Conservation (phyloP, 225 moss, liverwort and hornwort species). For the Takakia lepidozioides region DNA sequence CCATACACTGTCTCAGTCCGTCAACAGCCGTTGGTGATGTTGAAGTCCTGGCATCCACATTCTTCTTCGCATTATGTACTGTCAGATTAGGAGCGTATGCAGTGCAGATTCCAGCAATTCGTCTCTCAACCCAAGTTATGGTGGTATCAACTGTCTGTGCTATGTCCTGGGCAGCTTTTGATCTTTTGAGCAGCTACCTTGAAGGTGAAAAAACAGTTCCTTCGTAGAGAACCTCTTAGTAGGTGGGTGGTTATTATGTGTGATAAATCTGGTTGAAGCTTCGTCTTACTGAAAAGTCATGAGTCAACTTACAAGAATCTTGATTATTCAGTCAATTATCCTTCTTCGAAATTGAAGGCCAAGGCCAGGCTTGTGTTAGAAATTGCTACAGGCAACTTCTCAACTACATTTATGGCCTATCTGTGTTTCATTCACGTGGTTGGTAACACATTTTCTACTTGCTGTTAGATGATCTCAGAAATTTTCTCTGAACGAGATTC, state of each 20-base stretch:
- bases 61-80: slow-evolving; percentile 43
- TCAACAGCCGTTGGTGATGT: too few species aligned
- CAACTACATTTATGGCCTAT: not conserved
- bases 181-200: slow-evolving; percentile 23
- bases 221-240: too few species aligned
- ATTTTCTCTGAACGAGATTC: too few species aligned
- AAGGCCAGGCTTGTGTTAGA: too few species aligned
- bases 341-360: too few species aligned
- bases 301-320: not conserved
- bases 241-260: too few species aligned
- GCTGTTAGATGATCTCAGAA: not conserved
- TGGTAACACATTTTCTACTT: not conserved
- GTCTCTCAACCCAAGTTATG: slow-evolving; percentile 47
- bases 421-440: too few species aligned
- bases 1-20: too few species aligned
- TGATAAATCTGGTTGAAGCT: not conserved
- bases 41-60: slow-evolving; percentile 14
- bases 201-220: slow-evolving; percentile 21
- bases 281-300: not conserved
- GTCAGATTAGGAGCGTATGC: slow-evolving; percentile 44
- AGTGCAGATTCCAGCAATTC: slow-evolving; percentile 30
- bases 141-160: slow-evolving; percentile 31
- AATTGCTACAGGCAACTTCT: not conserved
- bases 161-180: slow-evolving; percentile 33
- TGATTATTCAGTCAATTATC: not conserved